Conservation (phyloP, 2,329 filamentous ascomycete species). For the Rugonectria rugulosa region DNA sequence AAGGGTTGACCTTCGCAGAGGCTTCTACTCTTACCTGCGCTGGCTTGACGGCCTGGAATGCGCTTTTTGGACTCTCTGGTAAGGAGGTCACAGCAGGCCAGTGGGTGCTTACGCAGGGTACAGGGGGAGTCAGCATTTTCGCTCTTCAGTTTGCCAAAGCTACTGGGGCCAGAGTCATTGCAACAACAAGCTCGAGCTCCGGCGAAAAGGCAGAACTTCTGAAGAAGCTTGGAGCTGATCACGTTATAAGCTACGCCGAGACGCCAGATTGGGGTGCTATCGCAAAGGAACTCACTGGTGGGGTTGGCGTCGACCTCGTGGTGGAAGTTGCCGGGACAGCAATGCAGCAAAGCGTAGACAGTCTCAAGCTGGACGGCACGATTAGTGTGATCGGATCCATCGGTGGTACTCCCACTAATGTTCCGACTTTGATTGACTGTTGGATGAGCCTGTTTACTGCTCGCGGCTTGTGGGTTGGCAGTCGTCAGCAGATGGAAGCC, state of each 20-base stretch:
- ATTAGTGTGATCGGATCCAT: constrained; percentile 46
- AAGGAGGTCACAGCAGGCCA: constrained; percentile 46
- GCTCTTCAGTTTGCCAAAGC: constrained; percentile 54
- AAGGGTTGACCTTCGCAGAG: constrained; percentile 57
- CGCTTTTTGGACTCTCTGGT: constrained; percentile 12
- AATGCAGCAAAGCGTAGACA: constrained; percentile 49
- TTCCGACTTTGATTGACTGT: constrained; percentile 4
- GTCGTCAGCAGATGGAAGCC: constrained; percentile 55
- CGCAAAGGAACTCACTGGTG: constrained; percentile 46
- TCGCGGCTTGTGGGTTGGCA: constrained; percentile 55
- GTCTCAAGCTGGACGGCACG: constrained; percentile 50
- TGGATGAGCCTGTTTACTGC: constrained; percentile 44
- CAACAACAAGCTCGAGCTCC: constrained; percentile 61
- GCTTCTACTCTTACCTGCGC: constrained; percentile 62
- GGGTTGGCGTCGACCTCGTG: constrained; percentile 51
- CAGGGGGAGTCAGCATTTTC: constrained; percentile 60
- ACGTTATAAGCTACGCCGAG: constrained; percentile 54
- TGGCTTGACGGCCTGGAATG: constrained; percentile 39
- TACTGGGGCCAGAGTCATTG: constrained; percentile 61
- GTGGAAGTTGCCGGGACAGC: constrained; percentile 53
- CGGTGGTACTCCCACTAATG: neutral
- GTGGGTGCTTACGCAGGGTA: constrained; percentile 60
- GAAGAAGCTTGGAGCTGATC: constrained; percentile 50
- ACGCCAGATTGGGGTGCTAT: constrained; percentile 48
- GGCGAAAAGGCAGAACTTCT: constrained; percentile 45